Conservation (phyloP, 2,329 filamentous ascomycete genomes). For the Pyricularia grisea region DNA sequence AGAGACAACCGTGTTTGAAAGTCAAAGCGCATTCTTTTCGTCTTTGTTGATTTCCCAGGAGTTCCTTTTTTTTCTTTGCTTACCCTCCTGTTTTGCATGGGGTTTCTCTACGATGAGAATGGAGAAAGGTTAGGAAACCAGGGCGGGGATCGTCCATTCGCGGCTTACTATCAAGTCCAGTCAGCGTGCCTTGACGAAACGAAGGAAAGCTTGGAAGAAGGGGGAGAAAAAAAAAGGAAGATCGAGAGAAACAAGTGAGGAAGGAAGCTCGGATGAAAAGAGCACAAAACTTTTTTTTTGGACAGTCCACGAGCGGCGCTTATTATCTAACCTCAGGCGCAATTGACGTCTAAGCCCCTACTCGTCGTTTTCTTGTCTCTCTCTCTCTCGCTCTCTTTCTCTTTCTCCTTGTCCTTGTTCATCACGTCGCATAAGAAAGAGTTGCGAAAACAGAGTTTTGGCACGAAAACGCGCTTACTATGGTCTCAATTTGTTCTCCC, state of each 20-base stretch:
- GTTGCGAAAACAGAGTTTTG: neutral
- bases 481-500: too few relatives aligned
- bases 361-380: neutral
- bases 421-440: neutral
- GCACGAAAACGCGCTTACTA: neutral
- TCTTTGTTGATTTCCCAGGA: too few relatives aligned
- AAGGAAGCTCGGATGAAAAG: neutral
- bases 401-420: neutral
- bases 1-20: too few relatives aligned
- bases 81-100: neutral
- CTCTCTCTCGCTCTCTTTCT: neutral
- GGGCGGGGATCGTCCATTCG: neutral
- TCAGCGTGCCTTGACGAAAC: neutral
- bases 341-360: neutral
- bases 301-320: neutral
- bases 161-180: neutral
- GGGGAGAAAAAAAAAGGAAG: too few relatives aligned
- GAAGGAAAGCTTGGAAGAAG: neutral
- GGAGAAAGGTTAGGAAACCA: too few relatives aligned
- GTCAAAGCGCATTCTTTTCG: too few relatives aligned
- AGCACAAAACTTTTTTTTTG: too few relatives aligned
- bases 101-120: neutral
- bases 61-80: too few relatives aligned
- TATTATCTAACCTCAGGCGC: neutral
- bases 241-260: neutral